Evolutionary conservation across 1,139 yeast species (phyloP).

Genomic region (Zygoascus sp.): DNA sequence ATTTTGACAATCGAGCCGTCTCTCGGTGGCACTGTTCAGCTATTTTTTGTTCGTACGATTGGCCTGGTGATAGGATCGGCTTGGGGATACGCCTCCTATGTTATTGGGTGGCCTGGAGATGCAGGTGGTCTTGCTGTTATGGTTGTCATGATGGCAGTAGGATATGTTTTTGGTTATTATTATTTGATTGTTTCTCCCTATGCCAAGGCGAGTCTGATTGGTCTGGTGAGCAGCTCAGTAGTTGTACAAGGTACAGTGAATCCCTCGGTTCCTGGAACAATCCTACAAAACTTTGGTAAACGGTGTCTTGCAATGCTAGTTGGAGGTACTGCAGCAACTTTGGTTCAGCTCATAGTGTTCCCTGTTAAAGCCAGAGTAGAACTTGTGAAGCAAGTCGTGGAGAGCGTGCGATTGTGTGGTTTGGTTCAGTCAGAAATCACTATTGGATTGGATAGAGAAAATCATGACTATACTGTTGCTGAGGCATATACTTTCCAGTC

Average conservation of each 20-base stretch:
- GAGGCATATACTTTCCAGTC: constrained; percentile 22
- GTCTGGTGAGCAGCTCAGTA: constrained; percentile 44
- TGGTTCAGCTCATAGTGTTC: constrained; percentile 43
- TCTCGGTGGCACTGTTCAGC: constrained; percentile 48
- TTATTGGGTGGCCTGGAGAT: constrained; percentile 34
- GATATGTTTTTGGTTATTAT: constrained; percentile 45
- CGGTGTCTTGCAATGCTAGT: constrained; percentile 48
- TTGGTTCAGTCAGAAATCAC: constrained; percentile 39
- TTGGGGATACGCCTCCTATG: constrained; percentile 47
- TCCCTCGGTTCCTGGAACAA: constrained; percentile 40
- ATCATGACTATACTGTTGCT: constrained; percentile 27
- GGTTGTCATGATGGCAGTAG: constrained; percentile 40
- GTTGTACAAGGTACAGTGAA: constrained; percentile 44
- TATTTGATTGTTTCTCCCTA: constrained; percentile 43
- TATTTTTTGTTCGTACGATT: constrained; percentile 43
- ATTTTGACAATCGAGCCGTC: constrained; percentile 47
- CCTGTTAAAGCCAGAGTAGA: constrained; percentile 48
- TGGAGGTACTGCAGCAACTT: constrained; percentile 45
- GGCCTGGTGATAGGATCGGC: constrained; percentile 47
- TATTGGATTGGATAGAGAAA: constrained; percentile 40
- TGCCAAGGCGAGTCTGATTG: constrained; percentile 48
- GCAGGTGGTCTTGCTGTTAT: constrained; percentile 42
- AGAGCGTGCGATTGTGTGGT: constrained; percentile 40
- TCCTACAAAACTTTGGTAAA: constrained; percentile 43
- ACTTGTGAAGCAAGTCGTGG: constrained; percentile 40